Conservation (phyloP, 2,329 filamentous ascomycete species). For the Piedraia hortae region DNA sequence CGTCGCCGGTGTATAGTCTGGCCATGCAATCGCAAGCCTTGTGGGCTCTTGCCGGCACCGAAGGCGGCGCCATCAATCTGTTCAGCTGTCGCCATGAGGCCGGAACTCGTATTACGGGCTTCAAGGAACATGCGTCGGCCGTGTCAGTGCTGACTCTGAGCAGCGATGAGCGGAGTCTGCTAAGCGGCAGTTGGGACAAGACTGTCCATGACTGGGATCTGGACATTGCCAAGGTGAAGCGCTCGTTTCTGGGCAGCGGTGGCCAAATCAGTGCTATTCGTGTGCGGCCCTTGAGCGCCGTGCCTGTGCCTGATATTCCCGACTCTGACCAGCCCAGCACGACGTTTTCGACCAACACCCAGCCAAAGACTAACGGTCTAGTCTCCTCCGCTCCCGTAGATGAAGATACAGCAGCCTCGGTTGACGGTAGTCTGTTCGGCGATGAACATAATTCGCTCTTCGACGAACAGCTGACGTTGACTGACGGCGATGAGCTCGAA, state of each 20-base stretch:
- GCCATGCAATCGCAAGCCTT: constrained; percentile 72
- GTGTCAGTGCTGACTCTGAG: constrained; percentile 67
- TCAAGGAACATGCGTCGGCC: constrained; percentile 67
- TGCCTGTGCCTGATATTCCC: constrained; percentile 48
- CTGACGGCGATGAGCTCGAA: constrained; percentile 65
- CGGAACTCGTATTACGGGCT: constrained; percentile 58
- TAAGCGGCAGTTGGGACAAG: constrained; percentile 95
- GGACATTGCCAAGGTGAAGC: constrained; percentile 51
- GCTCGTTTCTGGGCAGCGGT: constrained; percentile 49
- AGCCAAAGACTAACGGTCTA: constrained; percentile 12
- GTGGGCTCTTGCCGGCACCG: constrained; percentile 74
- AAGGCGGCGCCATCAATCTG: constrained; percentile 76
- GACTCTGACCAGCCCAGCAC: too few relatives aligned
- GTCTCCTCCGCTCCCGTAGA: constrained; percentile 14
- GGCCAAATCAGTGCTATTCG: constrained; percentile 76
- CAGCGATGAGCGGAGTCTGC: constrained; percentile 57
- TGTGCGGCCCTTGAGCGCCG: constrained; percentile 45
- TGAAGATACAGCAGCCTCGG: constrained; percentile 34
- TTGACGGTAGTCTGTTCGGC: constrained; percentile 58
- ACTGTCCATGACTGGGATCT: constrained; percentile 84
- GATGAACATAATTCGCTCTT: constrained; percentile 55
- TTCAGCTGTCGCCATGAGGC: constrained; percentile 87
- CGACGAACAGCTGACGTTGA: constrained; percentile 32
- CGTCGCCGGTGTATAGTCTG: constrained; percentile 79
- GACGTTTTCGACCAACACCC: too few relatives aligned